Percentiles rank a stretch among this genome's conserved stretches.
Evolutionary conservation across 352 stramenopile species (phyloP).

Genomic region (Pythium diclinum): DNA sequence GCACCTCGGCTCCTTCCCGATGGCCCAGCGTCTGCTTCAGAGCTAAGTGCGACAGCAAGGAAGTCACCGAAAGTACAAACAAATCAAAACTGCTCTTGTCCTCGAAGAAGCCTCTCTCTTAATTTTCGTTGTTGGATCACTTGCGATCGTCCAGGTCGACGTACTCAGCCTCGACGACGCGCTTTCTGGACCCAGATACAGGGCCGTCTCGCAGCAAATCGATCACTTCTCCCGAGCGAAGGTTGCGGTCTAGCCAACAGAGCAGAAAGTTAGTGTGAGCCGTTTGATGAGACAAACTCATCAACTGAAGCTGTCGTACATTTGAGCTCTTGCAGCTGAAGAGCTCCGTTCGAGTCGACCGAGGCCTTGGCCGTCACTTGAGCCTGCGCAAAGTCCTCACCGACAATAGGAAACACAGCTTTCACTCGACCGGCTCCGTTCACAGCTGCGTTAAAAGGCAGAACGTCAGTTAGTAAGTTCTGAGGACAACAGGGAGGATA

Average conservation of each 20-base stretch:
- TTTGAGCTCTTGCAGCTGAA: constrained; percentile 59
- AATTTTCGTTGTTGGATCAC: constrained; percentile 6
- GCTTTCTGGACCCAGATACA: constrained; percentile 39
- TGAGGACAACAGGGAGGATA: background rate
- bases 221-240: constrained; percentile 54
- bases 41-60: constrained; percentile 26
- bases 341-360: constrained; percentile 32
- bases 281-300: background rate
- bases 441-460: constrained; percentile 35
- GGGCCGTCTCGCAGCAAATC: constrained; percentile 55
- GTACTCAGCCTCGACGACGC: constrained; percentile 70
- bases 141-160: constrained; percentile 46
- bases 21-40: constrained; percentile 45
- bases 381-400: constrained; percentile 32
- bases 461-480: background rate
- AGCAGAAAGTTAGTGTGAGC: background rate
- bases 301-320: constrained; percentile 35
- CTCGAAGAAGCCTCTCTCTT: no score
- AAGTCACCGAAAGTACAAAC: background rate
- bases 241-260: constrained; percentile 42
- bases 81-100: no score
- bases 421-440: constrained; percentile 63
- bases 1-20: constrained; percentile 79
- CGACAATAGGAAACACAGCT: constrained; percentile 59
- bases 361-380: constrained; percentile 55